Evolutionary conservation across 108 stramenopile genomes (phyloP), one percentile per base, ranked within the genome.

Genomic region (Mayamaea pseudoterrestris): DNA sequence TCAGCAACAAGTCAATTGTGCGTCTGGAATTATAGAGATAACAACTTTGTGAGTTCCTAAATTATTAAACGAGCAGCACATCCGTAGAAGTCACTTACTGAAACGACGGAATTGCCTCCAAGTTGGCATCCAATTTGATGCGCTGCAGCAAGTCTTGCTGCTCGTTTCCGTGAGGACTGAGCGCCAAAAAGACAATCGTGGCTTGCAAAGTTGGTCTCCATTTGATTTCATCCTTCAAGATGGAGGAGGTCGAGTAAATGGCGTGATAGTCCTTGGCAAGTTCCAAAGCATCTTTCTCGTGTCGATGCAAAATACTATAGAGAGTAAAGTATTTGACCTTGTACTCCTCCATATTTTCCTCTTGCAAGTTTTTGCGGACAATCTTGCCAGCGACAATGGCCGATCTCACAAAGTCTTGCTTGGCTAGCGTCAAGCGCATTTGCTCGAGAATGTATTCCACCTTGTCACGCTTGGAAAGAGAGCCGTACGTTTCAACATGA

Each of bases 361-460:
- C 92, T 17, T 73, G 60, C 40, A 99, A 53, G 14, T 78, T 62
- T 54, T 93, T 93, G 34, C 73, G 65, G 49, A 92, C 90, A 16
- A 99, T 77, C 60, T 99, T 99, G 26, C 90, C 78, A 27, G 90
- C 82, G 11, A 96, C 92, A 74, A 99, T 99, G 43, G 69, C 61
- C 6, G 93, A 87, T 18, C 98, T 73, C 23, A 99, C 79, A 57
- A 74, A 96, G 69, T 99, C 98, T 43, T 93, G 71, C 72, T 90
- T 93, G 30, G 61, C 72, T 35, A 97, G 77, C 12, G 87, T 93
- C 11, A 99, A 62, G 5, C 98, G 73, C 77, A 97, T 89, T 71
- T 99, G 98, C 67, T 99, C 95, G 27, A 98, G 74, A 53, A 99
- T 94, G 68, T 93, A 99, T 53, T 99, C 97, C 3, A 95, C 79